Conservation (phyloP, 2,329 filamentous ascomycete genomes). For the Emmonsiellopsis sp. region DNA sequence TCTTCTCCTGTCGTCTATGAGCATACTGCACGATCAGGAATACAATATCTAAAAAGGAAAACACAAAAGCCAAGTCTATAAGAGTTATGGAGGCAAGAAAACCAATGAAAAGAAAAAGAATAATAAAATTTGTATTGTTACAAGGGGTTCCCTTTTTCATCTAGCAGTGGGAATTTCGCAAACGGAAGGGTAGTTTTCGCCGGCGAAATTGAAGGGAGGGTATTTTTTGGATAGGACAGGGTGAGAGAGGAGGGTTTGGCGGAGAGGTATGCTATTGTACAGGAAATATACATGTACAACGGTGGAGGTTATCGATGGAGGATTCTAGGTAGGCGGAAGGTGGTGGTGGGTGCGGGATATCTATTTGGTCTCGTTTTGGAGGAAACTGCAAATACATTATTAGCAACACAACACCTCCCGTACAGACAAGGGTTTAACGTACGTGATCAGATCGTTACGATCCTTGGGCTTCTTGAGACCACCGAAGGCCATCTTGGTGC, state of each 20-base stretch:
- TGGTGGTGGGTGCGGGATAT: slow-evolving; percentile 13
- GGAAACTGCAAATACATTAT: slow-evolving; percentile 16
- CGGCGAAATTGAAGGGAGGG: neutral
- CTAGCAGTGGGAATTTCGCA: neutral
- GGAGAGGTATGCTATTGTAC: neutral
- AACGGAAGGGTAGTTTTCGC: neutral
- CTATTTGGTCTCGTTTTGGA: slow-evolving; percentile 22
- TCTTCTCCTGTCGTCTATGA: too few relatives aligned
- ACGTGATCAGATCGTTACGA: slow-evolving; percentile 97
- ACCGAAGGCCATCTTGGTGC: slow-evolving; percentile 99
- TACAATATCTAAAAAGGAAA: neutral
- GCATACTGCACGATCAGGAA: too few relatives aligned
- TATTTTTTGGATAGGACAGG: neutral
- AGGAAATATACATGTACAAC: slow-evolving; percentile 1
- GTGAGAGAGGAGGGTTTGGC: neutral
- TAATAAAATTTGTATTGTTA: neutral
- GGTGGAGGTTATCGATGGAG: neutral
- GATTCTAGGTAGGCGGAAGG: slow-evolving; percentile 12
- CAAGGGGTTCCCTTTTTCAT: neutral
- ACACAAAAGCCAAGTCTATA: too few relatives aligned
- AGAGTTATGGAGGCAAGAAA: neutral
- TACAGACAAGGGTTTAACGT: slow-evolving; percentile 34
- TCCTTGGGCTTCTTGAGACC: slow-evolving; percentile 99
- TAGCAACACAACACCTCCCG: neutral
- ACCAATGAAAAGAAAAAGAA: neutral